Conservation (phyloP, 441 rosid genomes). For the Bocquillonia castaneifolia region DNA sequence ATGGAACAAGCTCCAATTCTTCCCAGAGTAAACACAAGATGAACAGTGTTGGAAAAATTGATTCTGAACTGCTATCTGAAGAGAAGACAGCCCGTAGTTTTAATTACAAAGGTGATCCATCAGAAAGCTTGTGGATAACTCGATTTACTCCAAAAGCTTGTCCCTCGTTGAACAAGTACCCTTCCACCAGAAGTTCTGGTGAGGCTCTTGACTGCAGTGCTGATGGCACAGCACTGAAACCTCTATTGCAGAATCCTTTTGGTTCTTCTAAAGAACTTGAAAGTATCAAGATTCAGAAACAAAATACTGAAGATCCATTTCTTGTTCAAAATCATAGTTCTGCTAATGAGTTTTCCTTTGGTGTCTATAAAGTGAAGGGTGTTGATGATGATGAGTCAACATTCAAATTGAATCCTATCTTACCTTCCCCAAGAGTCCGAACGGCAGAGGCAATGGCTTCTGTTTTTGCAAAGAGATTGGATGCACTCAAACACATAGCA, state of each 20-base stretch:
- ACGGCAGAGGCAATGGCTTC: slow-evolving; percentile 62
- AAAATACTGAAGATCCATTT: slow-evolving; percentile 20
- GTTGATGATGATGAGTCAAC: slow-evolving; percentile 30
- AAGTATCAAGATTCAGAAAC: slow-evolving; percentile 22
- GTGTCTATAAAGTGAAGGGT: slow-evolving; percentile 28
- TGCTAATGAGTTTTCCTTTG: slow-evolving; percentile 29
- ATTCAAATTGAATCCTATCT: slow-evolving; percentile 25
- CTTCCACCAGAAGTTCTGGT: slow-evolving; percentile 4
- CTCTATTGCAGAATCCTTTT: slow-evolving; percentile 21
- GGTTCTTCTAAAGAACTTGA: slow-evolving; percentile 20
- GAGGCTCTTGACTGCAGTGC: slow-evolving; percentile 26
- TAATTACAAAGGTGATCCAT: slow-evolving; percentile 38
- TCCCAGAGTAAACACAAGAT: slow-evolving; percentile 38
- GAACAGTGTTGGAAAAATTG: slow-evolving; percentile 25
- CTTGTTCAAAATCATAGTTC: slow-evolving; percentile 17
- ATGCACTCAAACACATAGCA: slow-evolving; percentile 52
- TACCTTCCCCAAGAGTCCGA: slow-evolving; percentile 36
- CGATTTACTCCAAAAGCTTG: slow-evolving; percentile 52
- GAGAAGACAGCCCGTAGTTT: slow-evolving; percentile 31
- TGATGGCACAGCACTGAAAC: slow-evolving; percentile 27
- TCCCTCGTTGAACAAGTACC: slow-evolving; percentile 25
- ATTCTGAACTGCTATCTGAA: slow-evolving; percentile 34
- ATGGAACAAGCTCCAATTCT: slow-evolving; percentile 35
- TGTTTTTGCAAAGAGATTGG: slow-evolving; percentile 65
- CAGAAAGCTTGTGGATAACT: slow-evolving; percentile 68